Evolutionary conservation across 2,329 filamentous ascomycete species (phyloP).

Genomic region (Dryadomyces quercus-mongolicae): DNA sequence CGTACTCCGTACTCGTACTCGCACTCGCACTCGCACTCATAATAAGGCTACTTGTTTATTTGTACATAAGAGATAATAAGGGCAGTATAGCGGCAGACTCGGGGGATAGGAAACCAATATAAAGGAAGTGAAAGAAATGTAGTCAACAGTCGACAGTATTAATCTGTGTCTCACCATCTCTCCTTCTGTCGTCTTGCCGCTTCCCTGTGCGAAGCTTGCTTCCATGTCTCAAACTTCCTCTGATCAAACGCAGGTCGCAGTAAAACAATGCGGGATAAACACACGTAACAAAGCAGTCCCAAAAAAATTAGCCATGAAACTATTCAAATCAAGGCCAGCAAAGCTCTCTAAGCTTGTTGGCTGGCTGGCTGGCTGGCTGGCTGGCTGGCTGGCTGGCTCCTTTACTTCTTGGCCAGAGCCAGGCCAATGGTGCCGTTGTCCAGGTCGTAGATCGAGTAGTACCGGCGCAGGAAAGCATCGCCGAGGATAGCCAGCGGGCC

Average conservation of each 20-base stretch:
- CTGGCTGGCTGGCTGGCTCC: too few species aligned
- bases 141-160: neutral
- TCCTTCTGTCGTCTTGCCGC: neutral
- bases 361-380: too few species aligned
- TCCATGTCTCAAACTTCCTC: neutral
- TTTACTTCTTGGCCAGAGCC: conserved; percentile 59
- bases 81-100: neutral
- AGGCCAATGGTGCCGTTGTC: conserved; percentile 82
- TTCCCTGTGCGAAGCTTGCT: neutral
- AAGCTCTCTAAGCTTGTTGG: neutral
- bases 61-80: neutral
- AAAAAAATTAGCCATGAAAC: neutral
- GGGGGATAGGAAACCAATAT: neutral
- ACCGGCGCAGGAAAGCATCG: conserved; percentile 72
- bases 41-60: neutral
- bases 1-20: neutral
- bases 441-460: conserved; percentile 94
- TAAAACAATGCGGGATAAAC: neutral
- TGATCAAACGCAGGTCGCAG: neutral
- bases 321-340: neutral
- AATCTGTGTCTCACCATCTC: neutral
- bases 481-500: conserved; percentile 92
- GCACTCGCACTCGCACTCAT: neutral
- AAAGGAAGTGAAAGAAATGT: neutral
- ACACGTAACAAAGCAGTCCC: neutral